Base-by-base conservation (phyloP, 1,284 basidiomycete species). In the Fomitopsis schrenkii region DNA sequence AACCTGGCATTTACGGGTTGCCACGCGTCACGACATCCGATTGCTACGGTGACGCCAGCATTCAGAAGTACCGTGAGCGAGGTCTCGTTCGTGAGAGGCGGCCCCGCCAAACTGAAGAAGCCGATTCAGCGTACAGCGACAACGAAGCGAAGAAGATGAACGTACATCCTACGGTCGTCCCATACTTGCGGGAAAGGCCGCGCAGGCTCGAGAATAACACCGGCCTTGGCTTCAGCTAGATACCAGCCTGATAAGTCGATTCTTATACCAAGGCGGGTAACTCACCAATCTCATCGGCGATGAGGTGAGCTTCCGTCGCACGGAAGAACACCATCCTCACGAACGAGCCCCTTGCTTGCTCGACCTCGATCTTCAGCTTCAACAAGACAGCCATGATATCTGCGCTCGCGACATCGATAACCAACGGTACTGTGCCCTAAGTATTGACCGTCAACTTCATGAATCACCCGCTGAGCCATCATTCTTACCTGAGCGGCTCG, bases 381-480 rank as follows among this genome's bases (percentile, higher is more conserved):
- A 97, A 74, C 15, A 97, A 72, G 3, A 86, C 83, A 0, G 88
- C 88, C 77, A 95, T 93, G 62, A 85, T 78, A 68, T 94, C 69
- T 1, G 67, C 64, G 8, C 57, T 62, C 8, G 61, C 65, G 15
- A 80, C 80, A 1, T 79, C 73, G 14, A 87, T 74, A 3, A 88
- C 80, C 44, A 90, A 69, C 8, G 84, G 80, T 26, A 85, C 70
- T 0, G 56, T 60, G 1, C 74, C 71, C 71, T 74, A 38, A 12
- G 50, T 30, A 53, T 30, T 58, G 8, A 28, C 55, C 17, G 14
- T 54, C 15, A 58, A 40, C 22, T 41, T 57, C 33, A 28, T 17
- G 19, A 10, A 35, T 41, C 42, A 54, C 9, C 28, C 30, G 48
- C 22, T 7, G 1, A 4, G 15, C n/a, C 15, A 22, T 3, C n/a